phyloP scores from a whole-genome alignment of 352 stramenopile species.

The Pythium dissimile region DNA sequence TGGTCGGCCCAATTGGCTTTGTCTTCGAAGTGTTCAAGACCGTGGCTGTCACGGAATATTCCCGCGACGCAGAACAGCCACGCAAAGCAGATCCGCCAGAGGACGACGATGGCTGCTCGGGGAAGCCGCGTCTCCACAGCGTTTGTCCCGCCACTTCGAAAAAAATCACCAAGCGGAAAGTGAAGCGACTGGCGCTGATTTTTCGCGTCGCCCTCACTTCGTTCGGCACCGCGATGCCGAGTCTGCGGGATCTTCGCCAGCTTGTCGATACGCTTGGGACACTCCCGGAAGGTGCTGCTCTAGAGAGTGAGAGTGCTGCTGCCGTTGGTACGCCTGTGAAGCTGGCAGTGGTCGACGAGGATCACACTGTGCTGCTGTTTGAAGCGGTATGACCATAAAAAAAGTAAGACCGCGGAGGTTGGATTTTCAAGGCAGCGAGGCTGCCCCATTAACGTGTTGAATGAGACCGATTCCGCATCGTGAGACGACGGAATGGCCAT shows the following conservation, averaged over 20 bases:
- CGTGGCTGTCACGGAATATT: conserved; percentile 22
- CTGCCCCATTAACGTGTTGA: conserved; percentile 9
- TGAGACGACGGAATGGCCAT: conserved; percentile 3
- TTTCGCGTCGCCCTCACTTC: conserved; percentile 56
- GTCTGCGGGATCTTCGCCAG: conserved; percentile 17
- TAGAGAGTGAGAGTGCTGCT: not conserved
- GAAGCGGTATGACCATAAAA: conserved; percentile 26
- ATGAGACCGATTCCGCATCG: not conserved
- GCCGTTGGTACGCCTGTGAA: conserved; percentile 31
- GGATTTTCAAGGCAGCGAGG: conserved; percentile 5
- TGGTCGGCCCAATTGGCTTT: conserved; percentile 16
- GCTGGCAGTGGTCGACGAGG: conserved; percentile 51
- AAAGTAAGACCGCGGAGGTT: not conserved
- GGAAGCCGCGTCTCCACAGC: not conserved
- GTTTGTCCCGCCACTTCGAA: no score
- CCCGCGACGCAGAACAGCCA: not conserved
- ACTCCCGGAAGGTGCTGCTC: no score
- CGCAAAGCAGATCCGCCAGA: no score
- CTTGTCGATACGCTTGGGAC: no score
- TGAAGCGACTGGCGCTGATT: conserved; percentile 43
- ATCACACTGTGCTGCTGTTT: conserved; percentile 62
- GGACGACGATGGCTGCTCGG: not conserved
- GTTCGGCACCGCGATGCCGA: conserved; percentile 37
- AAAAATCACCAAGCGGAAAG: conserved; percentile 30
- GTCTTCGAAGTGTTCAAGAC: conserved; percentile 66